A percentile compares a stretch with the other conserved stretches of the same genome.
Conservation (phyloP, 2,329 filamentous ascomycete species). For the Tolypocladium endophyticum region DNA sequence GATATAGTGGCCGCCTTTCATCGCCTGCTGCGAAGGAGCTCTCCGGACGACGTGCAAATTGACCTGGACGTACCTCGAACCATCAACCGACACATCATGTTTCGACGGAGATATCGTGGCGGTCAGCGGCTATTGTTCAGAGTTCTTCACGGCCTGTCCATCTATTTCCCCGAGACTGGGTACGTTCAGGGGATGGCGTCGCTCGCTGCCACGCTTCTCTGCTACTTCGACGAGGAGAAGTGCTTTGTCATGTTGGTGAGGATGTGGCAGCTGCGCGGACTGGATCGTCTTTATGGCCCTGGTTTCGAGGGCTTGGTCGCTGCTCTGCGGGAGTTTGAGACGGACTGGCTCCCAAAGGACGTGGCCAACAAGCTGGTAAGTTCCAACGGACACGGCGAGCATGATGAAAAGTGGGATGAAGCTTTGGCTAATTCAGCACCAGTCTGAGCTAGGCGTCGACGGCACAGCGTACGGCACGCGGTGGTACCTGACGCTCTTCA, state of each 20-base stretch:
- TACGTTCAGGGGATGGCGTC: slow-evolving; percentile 99
- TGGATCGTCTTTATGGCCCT: slow-evolving; percentile 72
- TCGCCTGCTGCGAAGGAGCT: slow-evolving; percentile 60
- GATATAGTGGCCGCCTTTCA: slow-evolving; percentile 64
- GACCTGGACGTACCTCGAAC: slow-evolving; percentile 94
- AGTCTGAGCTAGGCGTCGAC: slow-evolving; percentile 70
- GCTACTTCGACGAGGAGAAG: slow-evolving; percentile 93
- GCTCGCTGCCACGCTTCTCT: slow-evolving; percentile 80
- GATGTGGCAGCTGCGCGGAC: slow-evolving; percentile 78
- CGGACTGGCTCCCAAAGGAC: slow-evolving; percentile 71
- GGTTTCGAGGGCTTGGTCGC: slow-evolving; percentile 83
- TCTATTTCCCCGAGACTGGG: slow-evolving; percentile 83
- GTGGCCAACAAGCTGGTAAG: slow-evolving; percentile 73
- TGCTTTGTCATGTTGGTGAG: slow-evolving; percentile 96
- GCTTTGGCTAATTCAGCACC: not conserved
- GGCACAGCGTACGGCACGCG: slow-evolving; percentile 90
- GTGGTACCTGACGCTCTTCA: slow-evolving; percentile 97
- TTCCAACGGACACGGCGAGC: slow-evolving; percentile 7
- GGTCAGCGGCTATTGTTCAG: slow-evolving; percentile 88
- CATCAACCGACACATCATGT: slow-evolving; percentile 96
- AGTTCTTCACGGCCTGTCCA: slow-evolving; percentile 80
- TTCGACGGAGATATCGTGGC: slow-evolving; percentile 79
- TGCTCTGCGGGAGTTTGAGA: slow-evolving; percentile 76
- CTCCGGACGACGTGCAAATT: slow-evolving; percentile 90
- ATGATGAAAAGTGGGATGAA: not conserved